Percentiles rank a stretch among this genome's conserved stretches.
phyloP scores from a whole-genome alignment of 441 rosid species.

The Gossypium laxum region DNA sequence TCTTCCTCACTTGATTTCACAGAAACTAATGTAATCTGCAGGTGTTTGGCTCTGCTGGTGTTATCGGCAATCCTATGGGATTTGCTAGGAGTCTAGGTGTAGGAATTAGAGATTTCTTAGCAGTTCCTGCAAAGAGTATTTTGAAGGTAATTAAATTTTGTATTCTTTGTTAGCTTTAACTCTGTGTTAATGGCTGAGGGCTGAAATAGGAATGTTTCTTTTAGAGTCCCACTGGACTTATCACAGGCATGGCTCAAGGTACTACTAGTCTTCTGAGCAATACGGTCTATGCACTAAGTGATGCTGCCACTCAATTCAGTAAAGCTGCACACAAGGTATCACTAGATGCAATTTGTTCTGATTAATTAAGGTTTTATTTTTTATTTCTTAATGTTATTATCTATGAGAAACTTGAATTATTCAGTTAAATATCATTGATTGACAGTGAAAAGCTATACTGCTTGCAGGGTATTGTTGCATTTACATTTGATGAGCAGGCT shows the following conservation, averaged over 20 bases:
- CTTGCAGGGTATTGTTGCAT: constrained; percentile 83
- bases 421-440: constrained; percentile 12
- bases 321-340: constrained; percentile 96
- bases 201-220: constrained; percentile 18
- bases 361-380: neutral
- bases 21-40: constrained; percentile 23
- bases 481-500: constrained; percentile 84
- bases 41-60: constrained; percentile 98
- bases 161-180: constrained; percentile 1
- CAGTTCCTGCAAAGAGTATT: constrained; percentile 74
- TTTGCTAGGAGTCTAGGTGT: constrained; percentile 88
- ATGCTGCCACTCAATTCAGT: constrained; percentile 94
- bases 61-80: constrained; percentile 96
- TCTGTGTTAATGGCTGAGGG: constrained; percentile 11
- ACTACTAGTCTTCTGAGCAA: constrained; percentile 83
- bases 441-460: constrained; percentile 11
- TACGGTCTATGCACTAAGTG: constrained; percentile 88
- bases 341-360: constrained; percentile 14
- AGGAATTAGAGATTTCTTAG: constrained; percentile 84
- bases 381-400: neutral
- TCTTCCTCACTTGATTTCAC: too few relatives aligned
- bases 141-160: constrained; percentile 45
- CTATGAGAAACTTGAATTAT: neutral
- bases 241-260: constrained; percentile 89
- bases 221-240: constrained; percentile 86